phyloP scores from a whole-genome alignment of 345 rosid species.

The Rhizophora apiculata region DNA sequence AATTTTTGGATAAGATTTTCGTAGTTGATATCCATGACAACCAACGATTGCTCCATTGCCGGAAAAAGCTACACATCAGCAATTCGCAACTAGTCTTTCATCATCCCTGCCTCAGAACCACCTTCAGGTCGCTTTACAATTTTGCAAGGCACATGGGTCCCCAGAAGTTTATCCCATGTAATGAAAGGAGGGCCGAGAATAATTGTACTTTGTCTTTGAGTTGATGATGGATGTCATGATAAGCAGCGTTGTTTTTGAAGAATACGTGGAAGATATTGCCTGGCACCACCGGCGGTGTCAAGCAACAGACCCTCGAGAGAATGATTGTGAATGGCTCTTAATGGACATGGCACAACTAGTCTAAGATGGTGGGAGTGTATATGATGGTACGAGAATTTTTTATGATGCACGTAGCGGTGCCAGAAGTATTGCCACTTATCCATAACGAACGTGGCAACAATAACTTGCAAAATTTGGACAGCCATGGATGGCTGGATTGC shows the following conservation, averaged over 20 bases:
- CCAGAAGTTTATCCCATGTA: slow-evolving; percentile 59
- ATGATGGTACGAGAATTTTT: slow-evolving; percentile 55
- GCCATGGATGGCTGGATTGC: too few relatives aligned
- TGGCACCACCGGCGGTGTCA: slow-evolving; percentile 67
- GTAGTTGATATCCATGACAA: too few relatives aligned
- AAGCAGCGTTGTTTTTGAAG: slow-evolving; percentile 61
- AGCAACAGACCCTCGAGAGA: slow-evolving; percentile 62
- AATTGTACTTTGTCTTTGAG: slow-evolving; percentile 64
- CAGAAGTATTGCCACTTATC: slow-evolving; percentile 66
- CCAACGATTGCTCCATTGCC: too few relatives aligned
- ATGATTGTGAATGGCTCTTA: slow-evolving; percentile 63
- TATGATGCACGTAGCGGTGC: slow-evolving; percentile 63
- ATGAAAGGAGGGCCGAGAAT: slow-evolving; percentile 73
- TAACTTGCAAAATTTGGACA: slow-evolving; percentile 30
- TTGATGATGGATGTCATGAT: slow-evolving; percentile 74
- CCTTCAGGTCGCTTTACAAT: slow-evolving; percentile 51
- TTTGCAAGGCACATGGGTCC: slow-evolving; percentile 57
- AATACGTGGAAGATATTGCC: slow-evolving; percentile 57
- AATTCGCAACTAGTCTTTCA: too few relatives aligned
- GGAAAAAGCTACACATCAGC: too few relatives aligned
- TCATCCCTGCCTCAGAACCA: slow-evolving; percentile 46
- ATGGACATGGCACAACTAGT: slow-evolving; percentile 56
- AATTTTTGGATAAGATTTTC: too few relatives aligned
- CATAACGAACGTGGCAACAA: slow-evolving; percentile 50
- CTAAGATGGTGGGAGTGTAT: slow-evolving; percentile 64